A percentile compares a stretch with the other conserved stretches of the same genome.
phyloP scores from a whole-genome alignment of 2,329 filamentous ascomycete species.

The Chlorencoelia australis region DNA sequence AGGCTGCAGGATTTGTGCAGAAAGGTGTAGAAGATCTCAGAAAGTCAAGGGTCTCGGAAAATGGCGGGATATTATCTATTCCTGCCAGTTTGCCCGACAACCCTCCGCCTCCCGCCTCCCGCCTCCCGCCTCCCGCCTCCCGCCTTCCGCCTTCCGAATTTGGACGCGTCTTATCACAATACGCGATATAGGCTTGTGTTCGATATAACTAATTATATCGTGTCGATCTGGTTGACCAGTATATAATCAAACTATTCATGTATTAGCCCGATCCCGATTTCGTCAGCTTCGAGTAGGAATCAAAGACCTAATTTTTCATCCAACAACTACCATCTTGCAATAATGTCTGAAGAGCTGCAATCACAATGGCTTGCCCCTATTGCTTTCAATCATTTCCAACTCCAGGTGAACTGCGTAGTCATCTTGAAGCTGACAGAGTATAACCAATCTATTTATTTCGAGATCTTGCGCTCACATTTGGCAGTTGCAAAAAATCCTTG shows the following conservation, averaged over 20 bases:
- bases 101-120: not conserved
- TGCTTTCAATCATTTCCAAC: not conserved
- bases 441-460: too few species aligned
- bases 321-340: not conserved
- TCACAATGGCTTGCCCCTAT: slow-evolving; percentile 2
- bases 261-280: not conserved
- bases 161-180: too few species aligned
- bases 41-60: too few species aligned
- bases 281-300: not conserved
- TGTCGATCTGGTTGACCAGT: not conserved
- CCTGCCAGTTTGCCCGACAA: too few species aligned
- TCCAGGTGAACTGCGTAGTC: not conserved
- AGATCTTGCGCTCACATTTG: too few species aligned
- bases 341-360: not conserved
- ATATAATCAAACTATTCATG: not conserved
- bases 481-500: too few species aligned
- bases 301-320: not conserved
- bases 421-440: not conserved
- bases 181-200: too few species aligned
- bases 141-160: not conserved
- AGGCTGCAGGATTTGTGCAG: not conserved
- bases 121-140: not conserved
- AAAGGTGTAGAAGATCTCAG: not conserved
- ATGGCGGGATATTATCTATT: too few species aligned
- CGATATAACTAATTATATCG: slow-evolving; percentile 1